phyloP scores from a whole-genome alignment of 2,329 filamentous ascomycete species.

The Aspergillus persii region DNA sequence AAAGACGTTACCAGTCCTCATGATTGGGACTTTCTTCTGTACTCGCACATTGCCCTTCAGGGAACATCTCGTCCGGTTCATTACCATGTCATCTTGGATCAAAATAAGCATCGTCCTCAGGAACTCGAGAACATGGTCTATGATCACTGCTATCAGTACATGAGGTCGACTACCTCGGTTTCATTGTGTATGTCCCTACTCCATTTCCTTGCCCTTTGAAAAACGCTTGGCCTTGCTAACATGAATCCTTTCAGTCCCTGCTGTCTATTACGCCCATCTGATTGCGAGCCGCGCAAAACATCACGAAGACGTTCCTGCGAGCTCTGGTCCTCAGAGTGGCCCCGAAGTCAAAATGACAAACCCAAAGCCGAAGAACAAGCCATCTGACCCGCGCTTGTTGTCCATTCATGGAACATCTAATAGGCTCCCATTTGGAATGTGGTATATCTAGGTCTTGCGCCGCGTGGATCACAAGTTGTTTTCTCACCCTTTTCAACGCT shows the following conservation, averaged over 20 bases:
- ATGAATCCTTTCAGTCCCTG: conserved; percentile 54
- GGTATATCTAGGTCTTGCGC: conserved; percentile 35
- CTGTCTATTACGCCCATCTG: conserved; percentile 94
- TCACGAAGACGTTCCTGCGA: conserved; percentile 60
- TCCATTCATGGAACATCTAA: conserved; percentile 31
- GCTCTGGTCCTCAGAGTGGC: conserved; percentile 41
- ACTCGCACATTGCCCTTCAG: conserved; percentile 77
- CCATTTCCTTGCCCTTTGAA: neutral
- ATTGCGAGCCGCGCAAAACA: conserved; percentile 75
- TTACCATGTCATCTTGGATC: conserved; percentile 86
- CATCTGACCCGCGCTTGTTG: conserved; percentile 34
- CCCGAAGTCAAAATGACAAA: conserved; percentile 34
- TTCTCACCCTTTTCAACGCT: neutral
- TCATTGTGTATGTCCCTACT: conserved; percentile 57
- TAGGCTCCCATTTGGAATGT: conserved; percentile 36
- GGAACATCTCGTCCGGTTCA: conserved; percentile 90
- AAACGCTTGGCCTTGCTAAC: conserved; percentile 5
- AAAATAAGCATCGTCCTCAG: conserved; percentile 65
- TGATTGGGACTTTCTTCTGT: conserved; percentile 83
- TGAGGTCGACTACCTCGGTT: conserved; percentile 86
- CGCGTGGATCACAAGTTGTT: neutral
- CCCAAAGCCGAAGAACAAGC: conserved; percentile 26
- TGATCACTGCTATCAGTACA: conserved; percentile 91
- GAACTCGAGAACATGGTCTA: conserved; percentile 86
- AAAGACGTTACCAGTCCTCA: conserved; percentile 85